These are phyloP conservation scores for Xylaria telfairii DNA, from an alignment of 495 filamentous ascomycete species.

Conservation along the genomic window DNA sequence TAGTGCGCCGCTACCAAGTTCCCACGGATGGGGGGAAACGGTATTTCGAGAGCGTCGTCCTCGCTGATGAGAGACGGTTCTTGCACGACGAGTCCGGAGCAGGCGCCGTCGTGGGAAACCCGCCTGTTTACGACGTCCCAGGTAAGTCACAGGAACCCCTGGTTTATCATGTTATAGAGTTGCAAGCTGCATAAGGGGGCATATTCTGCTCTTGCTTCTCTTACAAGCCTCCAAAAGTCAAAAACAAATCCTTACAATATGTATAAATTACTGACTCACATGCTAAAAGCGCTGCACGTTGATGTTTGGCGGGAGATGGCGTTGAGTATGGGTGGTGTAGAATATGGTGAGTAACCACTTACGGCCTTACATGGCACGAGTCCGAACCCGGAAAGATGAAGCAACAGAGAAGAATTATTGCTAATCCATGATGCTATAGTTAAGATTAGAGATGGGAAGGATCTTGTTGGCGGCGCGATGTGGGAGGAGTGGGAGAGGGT, in stretches of 20 bases:
- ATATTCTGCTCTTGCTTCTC: background rate
- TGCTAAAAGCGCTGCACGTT: background rate
- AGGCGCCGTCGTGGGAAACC: slow-evolving; percentile 8
- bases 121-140: slow-evolving; percentile 23
- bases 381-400: background rate
- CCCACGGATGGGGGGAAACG: background rate
- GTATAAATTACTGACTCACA: background rate
- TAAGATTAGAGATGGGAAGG: slow-evolving; percentile 18
- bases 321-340: slow-evolving; percentile 16
- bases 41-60: slow-evolving; percentile 12
- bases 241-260: background rate
- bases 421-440: slow-evolving; percentile 3
- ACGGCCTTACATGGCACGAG: background rate
- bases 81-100: slow-evolving; percentile 27
- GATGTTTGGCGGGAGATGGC: slow-evolving; percentile 25
- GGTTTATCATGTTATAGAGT: background rate
- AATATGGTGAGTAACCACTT: slow-evolving; percentile 1
- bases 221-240: background rate
- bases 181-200: background rate
- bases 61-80: slow-evolving; percentile 24
- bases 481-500: slow-evolving; percentile 12
- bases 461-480: background rate
- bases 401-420: background rate
- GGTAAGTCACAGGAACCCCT: background rate
- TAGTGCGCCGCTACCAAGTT: slow-evolving; percentile 11